These are phyloP conservation scores for Leptographium lundbergii DNA, from an alignment of 2,329 filamentous ascomycete species.

Conservation along the genomic window DNA sequence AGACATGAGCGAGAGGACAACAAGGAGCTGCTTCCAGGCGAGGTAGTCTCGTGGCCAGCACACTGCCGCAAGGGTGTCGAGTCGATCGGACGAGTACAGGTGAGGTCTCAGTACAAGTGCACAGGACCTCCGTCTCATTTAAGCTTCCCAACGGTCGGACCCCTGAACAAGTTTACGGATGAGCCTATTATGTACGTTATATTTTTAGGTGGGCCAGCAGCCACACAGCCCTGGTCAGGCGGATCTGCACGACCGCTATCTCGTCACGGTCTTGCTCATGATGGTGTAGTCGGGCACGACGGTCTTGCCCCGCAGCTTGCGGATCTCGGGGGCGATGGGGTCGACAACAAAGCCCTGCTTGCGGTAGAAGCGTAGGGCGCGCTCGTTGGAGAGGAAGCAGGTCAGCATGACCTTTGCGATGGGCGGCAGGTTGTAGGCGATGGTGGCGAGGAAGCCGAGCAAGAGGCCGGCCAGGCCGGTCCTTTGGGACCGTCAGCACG, in stretches of 20 bases:
- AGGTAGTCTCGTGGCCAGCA: too few species aligned
- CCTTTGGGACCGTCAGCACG: conserved; percentile 21
- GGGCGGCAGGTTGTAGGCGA: conserved; percentile 39
- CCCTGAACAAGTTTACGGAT: too few species aligned
- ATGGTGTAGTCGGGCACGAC: conserved; percentile 47
- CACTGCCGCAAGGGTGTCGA: too few species aligned
- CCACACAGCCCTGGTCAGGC: too few species aligned
- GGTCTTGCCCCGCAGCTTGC: conserved; percentile 40
- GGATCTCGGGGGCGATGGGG: conserved; percentile 39
- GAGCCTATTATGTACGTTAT: too few species aligned
- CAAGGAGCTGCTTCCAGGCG: too few species aligned
- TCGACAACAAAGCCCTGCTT: conserved; percentile 45
- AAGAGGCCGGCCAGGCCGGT: conserved; percentile 50
- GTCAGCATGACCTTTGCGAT: conserved; percentile 62
- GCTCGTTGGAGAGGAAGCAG: conserved; percentile 50
- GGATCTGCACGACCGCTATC: background rate
- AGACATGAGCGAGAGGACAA: too few species aligned
- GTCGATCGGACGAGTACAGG: too few species aligned
- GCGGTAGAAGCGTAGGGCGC: conserved; percentile 47
- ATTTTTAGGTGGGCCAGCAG: too few species aligned
- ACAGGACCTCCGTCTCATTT: too few species aligned
- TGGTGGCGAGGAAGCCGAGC: conserved; percentile 39
- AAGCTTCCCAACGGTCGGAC: too few species aligned
- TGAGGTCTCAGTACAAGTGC: too few species aligned
- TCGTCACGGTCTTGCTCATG: conserved; percentile 31